phyloP scores from a whole-genome alignment of 805 yeast genomes.

The Lachancea meyersii region DNA sequence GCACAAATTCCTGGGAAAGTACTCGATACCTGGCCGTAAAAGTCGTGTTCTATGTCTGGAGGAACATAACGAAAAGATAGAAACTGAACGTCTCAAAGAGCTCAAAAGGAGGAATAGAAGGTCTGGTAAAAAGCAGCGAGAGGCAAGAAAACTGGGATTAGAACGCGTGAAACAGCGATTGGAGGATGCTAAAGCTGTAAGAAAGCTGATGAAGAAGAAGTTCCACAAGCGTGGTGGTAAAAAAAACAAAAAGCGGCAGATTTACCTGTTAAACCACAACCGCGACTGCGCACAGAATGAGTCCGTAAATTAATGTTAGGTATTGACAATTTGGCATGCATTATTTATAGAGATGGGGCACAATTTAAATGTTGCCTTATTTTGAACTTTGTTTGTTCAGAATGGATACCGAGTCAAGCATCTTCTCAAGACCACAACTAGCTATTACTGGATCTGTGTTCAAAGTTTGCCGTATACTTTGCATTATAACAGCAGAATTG shows the following conservation, averaged over 20 bases:
- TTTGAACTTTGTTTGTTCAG: slow-evolving; percentile 1
- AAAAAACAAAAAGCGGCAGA: slow-evolving; percentile 28
- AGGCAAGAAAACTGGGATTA: slow-evolving; percentile 23
- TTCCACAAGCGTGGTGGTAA: slow-evolving; percentile 35
- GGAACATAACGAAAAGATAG: slow-evolving; percentile 18
- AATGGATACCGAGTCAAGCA: slow-evolving; percentile 7
- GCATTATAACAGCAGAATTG: slow-evolving; percentile 17
- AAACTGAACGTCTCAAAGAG: slow-evolving; percentile 10
- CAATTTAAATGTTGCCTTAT: not conserved
- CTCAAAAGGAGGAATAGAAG: slow-evolving; percentile 19
- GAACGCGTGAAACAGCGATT: slow-evolving; percentile 23
- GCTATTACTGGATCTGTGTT: slow-evolving; percentile 8
- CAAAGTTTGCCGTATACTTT: slow-evolving; percentile 19
- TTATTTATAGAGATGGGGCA: not conserved
- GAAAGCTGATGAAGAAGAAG: slow-evolving; percentile 28
- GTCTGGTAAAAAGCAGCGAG: slow-evolving; percentile 31
- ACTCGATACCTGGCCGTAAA: slow-evolving; percentile 13
- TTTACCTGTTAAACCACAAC: slow-evolving; percentile 10
- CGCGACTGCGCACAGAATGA: slow-evolving; percentile 10
- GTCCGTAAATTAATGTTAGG: not conserved
- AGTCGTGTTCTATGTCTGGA: slow-evolving; percentile 16
- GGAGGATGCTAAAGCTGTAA: slow-evolving; percentile 19
- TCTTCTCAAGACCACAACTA: not conserved
- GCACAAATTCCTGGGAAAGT: slow-evolving; percentile 6
- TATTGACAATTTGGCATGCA: not conserved